Evolutionary conservation across 139 green algal genomes (phyloP).

Genomic region (Chlorella vulgaris): DNA sequence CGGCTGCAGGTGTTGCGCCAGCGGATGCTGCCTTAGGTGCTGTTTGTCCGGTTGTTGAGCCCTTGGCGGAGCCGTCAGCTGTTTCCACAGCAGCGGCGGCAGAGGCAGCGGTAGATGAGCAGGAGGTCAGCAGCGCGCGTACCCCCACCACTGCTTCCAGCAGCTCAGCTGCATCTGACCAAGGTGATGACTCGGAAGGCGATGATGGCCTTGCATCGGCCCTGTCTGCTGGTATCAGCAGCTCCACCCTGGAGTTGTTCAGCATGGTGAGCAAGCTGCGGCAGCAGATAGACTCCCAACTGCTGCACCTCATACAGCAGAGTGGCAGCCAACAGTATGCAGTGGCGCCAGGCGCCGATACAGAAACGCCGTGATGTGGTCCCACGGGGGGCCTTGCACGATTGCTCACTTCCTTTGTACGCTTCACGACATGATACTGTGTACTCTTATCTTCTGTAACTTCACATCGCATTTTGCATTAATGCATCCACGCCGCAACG

Average conservation of each 20-base stretch:
- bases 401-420: too few relatives aligned
- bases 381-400: not conserved
- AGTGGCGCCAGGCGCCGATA: not conserved
- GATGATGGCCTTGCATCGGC: too few relatives aligned
- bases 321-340: not conserved
- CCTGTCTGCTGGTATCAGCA: not conserved
- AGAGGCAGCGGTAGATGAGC: not conserved
- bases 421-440: too few relatives aligned
- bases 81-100: not conserved
- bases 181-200: too few relatives aligned
- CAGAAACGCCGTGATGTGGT: not conserved
- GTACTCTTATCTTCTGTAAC: too few relatives aligned
- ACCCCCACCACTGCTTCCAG: too few relatives aligned
- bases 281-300: not conserved
- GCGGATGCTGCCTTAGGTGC: not conserved
- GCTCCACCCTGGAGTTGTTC: constrained; percentile 38
- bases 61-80: not conserved
- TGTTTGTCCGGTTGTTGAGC: not conserved
- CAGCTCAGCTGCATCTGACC: too few relatives aligned
- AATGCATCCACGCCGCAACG: too few relatives aligned
- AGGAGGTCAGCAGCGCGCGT: too few relatives aligned
- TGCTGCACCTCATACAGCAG: not conserved
- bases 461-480: too few relatives aligned
- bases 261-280: constrained; percentile 29
- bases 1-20: not conserved